Evolutionary conservation across 2,329 filamentous ascomycete genomes (phyloP), one percentile per base, ranked within the genome.

Genomic region (Corinectria fuckeliana): DNA sequence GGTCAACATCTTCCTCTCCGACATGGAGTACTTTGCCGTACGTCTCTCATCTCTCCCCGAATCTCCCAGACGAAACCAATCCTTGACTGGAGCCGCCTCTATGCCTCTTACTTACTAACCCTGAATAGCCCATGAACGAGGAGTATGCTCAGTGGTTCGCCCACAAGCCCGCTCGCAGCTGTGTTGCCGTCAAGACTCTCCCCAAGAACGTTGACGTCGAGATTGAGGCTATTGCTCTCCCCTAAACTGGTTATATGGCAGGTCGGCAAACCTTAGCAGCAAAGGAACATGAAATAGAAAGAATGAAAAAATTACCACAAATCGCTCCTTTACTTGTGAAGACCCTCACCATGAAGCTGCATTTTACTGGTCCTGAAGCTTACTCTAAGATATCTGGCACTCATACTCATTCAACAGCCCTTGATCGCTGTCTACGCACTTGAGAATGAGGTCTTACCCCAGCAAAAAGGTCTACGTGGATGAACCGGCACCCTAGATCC

Each of bases 121-220:
- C 9, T 20, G 5, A 11, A n/a, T 58, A 85, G 75, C 87, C 88
- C 75, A 92, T 96, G 91, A 96, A 97, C 79, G 83, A 83, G 66
- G 90, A 91, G 72, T 96, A 95, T 76, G 89, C 88, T 76, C 89
- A 92, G 78, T 92, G 88, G 83, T 93, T 94, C 77, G 78, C 83
- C 60, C 89, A 92, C 80, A 93, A 92, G 85, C 92, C 92, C 18
- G 90, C 91, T n/a, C 85, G 92, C 68, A 93, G 89, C 79, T 97
- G 92, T 74, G 92, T 97, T 53, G 92, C 92, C 5, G 93, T 96
- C 65, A 93, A 95, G 83, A 88, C 91, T 69, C 84, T 97, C 65
- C 93, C 93, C 61, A 92, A 93, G 83, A 88, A 88, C 56, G 92
- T 93, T 39, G 88, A 92, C 60, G 88, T 97, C 21, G 93, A 96